Conservation (phyloP, 345 rosid species). For the Ceriops zippeliana region DNA sequence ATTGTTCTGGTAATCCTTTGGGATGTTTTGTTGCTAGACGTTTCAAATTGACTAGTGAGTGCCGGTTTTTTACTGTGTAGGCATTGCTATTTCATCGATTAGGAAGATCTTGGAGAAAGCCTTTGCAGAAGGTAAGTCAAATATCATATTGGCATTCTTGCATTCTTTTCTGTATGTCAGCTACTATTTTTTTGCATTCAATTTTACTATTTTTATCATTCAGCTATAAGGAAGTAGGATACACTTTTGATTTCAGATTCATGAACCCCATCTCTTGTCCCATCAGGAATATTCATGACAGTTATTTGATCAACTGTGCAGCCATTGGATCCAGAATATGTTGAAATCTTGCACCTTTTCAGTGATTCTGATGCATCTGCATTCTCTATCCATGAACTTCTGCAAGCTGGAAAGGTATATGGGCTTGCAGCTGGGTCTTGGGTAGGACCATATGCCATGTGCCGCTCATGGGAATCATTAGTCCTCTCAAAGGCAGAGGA, state of each 20-base stretch:
- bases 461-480: constrained; percentile 84
- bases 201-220: not conserved
- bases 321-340: constrained; percentile 60
- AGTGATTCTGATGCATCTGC: constrained; percentile 65
- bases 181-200: not conserved
- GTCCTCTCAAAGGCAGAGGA: constrained; percentile 48
- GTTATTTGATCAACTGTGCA: constrained; percentile 31
- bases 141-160: not conserved
- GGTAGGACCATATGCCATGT: constrained; percentile 95
- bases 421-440: constrained; percentile 98
- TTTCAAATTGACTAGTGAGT: constrained; percentile 1
- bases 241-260: not conserved
- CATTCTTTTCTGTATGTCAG: not conserved
- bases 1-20: not conserved
- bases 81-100: constrained; percentile 78
- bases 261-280: constrained; percentile 1
- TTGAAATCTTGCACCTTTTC: constrained; percentile 69
- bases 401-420: constrained; percentile 65
- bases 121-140: constrained; percentile 44
- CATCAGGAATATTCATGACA: constrained; percentile 7
- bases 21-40: not conserved
- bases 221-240: not conserved
- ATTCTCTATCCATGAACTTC: constrained; percentile 87
- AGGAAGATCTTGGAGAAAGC: constrained; percentile 89
- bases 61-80: constrained; percentile 32